Percentiles rank a stretch among this genome's conserved stretches.
phyloP scores from a whole-genome alignment of 805 yeast genomes.

The Spathaspora boniae region DNA sequence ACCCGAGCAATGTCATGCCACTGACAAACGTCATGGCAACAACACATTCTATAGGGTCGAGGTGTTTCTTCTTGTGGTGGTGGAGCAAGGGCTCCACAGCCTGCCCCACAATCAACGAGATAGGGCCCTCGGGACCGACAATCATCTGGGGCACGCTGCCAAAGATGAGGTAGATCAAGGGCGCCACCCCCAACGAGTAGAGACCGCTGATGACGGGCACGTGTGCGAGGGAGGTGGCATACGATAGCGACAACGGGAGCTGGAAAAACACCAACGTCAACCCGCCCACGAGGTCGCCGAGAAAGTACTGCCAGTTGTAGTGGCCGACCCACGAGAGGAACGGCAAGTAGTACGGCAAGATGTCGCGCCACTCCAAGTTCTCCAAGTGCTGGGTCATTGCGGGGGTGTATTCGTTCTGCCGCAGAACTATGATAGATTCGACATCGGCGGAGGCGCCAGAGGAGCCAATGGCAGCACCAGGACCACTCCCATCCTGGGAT shows the following conservation, averaged over 20 bases:
- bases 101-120: conserved; percentile 43
- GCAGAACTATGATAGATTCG: conserved; percentile 8
- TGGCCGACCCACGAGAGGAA: conserved; percentile 63
- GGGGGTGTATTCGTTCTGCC: conserved; percentile 20
- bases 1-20: conserved; percentile 67
- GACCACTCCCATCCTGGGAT: neutral
- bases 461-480: neutral
- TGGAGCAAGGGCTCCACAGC: conserved; percentile 43
- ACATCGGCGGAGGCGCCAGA: conserved; percentile 6
- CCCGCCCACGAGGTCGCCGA: conserved; percentile 78
- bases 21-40: conserved; percentile 70
- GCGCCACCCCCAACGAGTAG: conserved; percentile 36
- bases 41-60: conserved; percentile 51
- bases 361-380: conserved; percentile 23
- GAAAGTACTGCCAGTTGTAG: conserved; percentile 38
- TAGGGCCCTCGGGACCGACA: conserved; percentile 47
- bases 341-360: conserved; percentile 64
- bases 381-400: conserved; percentile 18
- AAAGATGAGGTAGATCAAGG: conserved; percentile 37
- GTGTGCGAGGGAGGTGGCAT: conserved; percentile 40
- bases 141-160: conserved; percentile 47
- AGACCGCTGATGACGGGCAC: conserved; percentile 41
- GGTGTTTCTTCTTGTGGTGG: conserved; percentile 24
- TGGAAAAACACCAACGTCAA: conserved; percentile 86
- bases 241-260: conserved; percentile 67